Base-by-base conservation (phyloP, 2,329 filamentous ascomycete genomes). In the Beauveria sp. region DNA sequence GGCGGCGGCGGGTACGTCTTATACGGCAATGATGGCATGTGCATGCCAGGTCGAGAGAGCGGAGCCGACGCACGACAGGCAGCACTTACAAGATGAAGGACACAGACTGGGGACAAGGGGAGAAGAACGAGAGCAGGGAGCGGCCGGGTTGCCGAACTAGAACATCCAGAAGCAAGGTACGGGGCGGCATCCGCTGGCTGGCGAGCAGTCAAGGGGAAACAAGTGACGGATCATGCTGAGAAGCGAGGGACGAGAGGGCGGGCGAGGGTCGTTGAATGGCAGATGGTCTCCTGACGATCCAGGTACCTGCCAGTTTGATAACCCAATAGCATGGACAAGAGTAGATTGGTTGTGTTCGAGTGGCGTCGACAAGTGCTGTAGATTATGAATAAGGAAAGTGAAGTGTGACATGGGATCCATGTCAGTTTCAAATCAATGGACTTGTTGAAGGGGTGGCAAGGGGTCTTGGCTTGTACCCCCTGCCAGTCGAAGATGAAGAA, bases 91-190 rank as follows among this genome's bases (percentile, higher is more conserved):
- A 48, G 28, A 40, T 8, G 22, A 28, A 34, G 9, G 22, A 9
- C 9, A 34, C 26, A 49, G 42, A 51, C 52, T 50, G 31, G 6
- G 24, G 66, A 64, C 66, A 64, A 66, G 66, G 65, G 64, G 22
- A 50, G 24, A 46, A 43, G 62, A 64, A 59, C 56, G 56, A 64
- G 56, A 64, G 64, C 65, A 67, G 64, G 66, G 66, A 66, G 67
- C 67, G 62, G 54, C 65, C 64, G 65, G 60, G 62, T 64, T 65
- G 68, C 69, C 74, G 72, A 73, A 75, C n/a, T n/a, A 46, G 26
- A 53, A 40, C 5, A 34, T 14, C 14, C 54, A 56, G 42, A 49
- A 40, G 34, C 60, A 55, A 62, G 43, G 46, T n/a, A 62, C 28
- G n/a, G 59, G 18, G 50, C 48, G 14, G 45, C 28, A 55, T 53